Percentiles rank a stretch among this genome's conserved stretches.
Conservation (phyloP, 495 filamentous ascomycete genomes). For the Chaetomium cochliodes region DNA sequence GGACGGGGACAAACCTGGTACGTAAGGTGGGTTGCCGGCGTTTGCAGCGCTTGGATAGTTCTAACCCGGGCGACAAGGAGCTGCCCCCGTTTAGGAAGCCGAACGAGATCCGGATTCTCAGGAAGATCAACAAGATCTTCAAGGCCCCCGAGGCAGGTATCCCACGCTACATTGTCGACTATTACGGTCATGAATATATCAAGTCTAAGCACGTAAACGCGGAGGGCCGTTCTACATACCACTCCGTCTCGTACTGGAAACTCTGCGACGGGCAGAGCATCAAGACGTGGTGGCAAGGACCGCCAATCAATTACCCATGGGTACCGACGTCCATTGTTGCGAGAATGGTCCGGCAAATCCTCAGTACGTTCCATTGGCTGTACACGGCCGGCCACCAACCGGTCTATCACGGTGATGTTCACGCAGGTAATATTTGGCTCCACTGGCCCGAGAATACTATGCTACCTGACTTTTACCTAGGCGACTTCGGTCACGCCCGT, state of each 20-base stretch:
- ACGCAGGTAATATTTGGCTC: slow-evolving; percentile 11
- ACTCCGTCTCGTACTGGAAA: slow-evolving; percentile 17
- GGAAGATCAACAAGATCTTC: not conserved
- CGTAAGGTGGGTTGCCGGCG: slow-evolving; percentile 10
- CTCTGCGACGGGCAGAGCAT: slow-evolving; percentile 5
- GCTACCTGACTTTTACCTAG: slow-evolving; percentile 17
- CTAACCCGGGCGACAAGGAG: too few relatives aligned
- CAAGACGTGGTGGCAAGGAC: too few relatives aligned
- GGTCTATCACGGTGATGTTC: slow-evolving; percentile 7
- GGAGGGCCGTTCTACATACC: not conserved
- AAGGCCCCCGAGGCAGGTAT: not conserved
- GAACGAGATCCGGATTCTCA: not conserved
- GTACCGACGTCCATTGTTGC: not conserved
- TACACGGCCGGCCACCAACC: slow-evolving; percentile 11
- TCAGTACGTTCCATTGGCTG: slow-evolving; percentile 9
- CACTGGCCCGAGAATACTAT: not conserved
- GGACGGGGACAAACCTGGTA: slow-evolving; percentile 2
- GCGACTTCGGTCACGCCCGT: slow-evolving; percentile 4
- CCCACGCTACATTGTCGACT: not conserved
- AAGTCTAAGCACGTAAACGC: not conserved
- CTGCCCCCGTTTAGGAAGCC: not conserved
- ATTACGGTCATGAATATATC: slow-evolving; percentile 16
- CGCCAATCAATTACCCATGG: too few relatives aligned
- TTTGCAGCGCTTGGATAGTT: not conserved
- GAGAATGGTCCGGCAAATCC: slow-evolving; percentile 13